phyloP scores from a whole-genome alignment of 805 yeast species.

The Ogataea pini region DNA sequence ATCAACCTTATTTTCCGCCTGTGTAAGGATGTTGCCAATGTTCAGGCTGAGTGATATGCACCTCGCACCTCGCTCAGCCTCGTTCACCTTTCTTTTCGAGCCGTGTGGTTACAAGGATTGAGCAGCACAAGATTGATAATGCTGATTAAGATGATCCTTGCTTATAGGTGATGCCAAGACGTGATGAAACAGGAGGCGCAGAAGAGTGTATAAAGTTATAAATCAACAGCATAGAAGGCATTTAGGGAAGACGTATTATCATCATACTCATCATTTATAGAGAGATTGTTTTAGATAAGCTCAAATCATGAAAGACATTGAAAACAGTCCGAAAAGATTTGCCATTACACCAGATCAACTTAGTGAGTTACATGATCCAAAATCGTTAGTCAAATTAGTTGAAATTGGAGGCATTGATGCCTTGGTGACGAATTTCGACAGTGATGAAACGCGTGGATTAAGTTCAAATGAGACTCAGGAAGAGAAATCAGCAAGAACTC shows the following conservation, averaged over 20 bases:
- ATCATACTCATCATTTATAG: too few relatives aligned
- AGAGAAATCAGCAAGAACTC: conserved; percentile 39
- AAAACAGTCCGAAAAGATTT: conserved; percentile 22
- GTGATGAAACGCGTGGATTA: conserved; percentile 46
- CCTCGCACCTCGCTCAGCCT: conserved; percentile 4
- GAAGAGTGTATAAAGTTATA: neutral
- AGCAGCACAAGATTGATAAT: neutral
- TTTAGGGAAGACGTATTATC: too few relatives aligned
- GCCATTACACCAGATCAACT: conserved; percentile 38
- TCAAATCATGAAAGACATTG: conserved; percentile 16
- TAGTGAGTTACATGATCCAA: conserved; percentile 60
- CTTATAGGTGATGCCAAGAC: neutral
- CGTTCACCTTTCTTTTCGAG: conserved; percentile 7
- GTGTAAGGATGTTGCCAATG: conserved; percentile 5
- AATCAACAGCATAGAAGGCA: neutral
- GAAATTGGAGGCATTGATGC: conserved; percentile 47
- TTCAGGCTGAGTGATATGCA: neutral
- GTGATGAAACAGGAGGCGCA: neutral
- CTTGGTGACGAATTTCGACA: conserved; percentile 34
- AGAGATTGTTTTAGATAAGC: too few relatives aligned
- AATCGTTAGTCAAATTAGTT: conserved; percentile 46
- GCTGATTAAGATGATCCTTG: neutral
- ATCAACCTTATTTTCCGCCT: neutral
- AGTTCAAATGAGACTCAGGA: conserved; percentile 31
- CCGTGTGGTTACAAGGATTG: conserved; percentile 1